phyloP scores from a whole-genome alignment of 768 basidiomycete genomes.

The Pleurotus sapidus region DNA sequence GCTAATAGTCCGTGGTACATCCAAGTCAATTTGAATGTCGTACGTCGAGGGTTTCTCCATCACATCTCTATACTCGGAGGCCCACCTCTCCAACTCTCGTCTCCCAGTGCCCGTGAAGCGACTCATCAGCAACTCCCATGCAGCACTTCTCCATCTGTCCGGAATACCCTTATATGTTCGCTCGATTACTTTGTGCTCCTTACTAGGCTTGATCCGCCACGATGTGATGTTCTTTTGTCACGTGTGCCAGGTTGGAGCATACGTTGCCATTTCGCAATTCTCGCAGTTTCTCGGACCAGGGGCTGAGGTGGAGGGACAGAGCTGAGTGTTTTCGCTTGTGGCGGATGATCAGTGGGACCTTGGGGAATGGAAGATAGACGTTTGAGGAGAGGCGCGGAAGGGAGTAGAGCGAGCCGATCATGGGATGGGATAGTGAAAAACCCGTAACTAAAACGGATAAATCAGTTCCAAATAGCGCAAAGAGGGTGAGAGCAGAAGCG shows the following conservation, averaged over 20 bases:
- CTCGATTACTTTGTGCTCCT: slow-evolving; percentile 65
- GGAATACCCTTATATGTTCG: slow-evolving; percentile 95
- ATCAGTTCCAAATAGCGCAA: slow-evolving; percentile 12
- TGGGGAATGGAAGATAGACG: slow-evolving; percentile 45
- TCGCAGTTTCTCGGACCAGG: slow-evolving; percentile 60
- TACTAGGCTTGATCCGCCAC: slow-evolving; percentile 68
- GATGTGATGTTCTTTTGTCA: slow-evolving; percentile 66
- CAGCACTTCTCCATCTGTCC: slow-evolving; percentile 91
- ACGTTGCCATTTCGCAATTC: slow-evolving; percentile 92
- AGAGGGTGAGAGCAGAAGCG: slow-evolving; percentile 24
- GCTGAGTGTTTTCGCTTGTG: slow-evolving; percentile 42
- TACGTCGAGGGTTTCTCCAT: slow-evolving; percentile 82
- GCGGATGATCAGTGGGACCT: slow-evolving; percentile 42
- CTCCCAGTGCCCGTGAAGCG: slow-evolving; percentile 44
- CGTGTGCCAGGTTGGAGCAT: slow-evolving; percentile 75
- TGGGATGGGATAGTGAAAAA: slow-evolving; percentile 82
- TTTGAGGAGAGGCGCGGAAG: slow-evolving; percentile 58
- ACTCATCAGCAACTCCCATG: slow-evolving; percentile 83
- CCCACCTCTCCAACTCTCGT: slow-evolving; percentile 41
- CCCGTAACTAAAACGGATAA: slow-evolving; percentile 65
- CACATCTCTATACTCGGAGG: slow-evolving; percentile 52
- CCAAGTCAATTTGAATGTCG: slow-evolving; percentile 97
- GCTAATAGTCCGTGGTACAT: slow-evolving; percentile 93
- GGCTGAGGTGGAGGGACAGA: slow-evolving; percentile 46
- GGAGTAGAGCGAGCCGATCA: slow-evolving; percentile 78